Evolutionary conservation across 2,329 filamentous ascomycete genomes (phyloP), one percentile per base, ranked within the genome.

Genomic region (Golovinomyces cichoracearum): DNA sequence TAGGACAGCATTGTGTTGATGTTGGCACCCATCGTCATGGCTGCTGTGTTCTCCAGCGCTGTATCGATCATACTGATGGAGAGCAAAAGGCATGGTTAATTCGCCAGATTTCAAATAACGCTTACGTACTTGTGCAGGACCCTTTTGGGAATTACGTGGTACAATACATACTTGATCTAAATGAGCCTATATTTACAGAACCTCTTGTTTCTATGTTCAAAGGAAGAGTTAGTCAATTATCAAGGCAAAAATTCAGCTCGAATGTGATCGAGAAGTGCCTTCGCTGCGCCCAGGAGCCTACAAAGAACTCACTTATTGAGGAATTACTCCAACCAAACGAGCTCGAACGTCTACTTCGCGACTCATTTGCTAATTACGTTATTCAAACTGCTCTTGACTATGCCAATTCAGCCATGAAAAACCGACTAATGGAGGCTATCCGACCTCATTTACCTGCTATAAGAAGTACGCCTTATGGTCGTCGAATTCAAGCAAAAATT

Each of bases 101-200:
- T 54, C 69, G 73, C 51, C 75, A 83, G 60, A 95, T 98, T 63
- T 94, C 86, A 0, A 71, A 78, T 49, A 80, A 93, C 61, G 84
- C 86, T n/a, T 81, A 83, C 55, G 70, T 79, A 33, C 74, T 98
- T 10, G 85, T 98, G 19, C 85, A 94, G 63, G 90, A 98, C 62
- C 88, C 90, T 0, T 98, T 94, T 57, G 90, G 90, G 60, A 98
- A 98, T 65, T 98, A 98, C 55, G 90, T 98, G 47, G 82, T 98
- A 47, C 90, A 98, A 66, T 98, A 98, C 66, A 95, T 98, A 60
- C 76, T 98, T 56, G 90, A 95, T 61, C 73, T 95, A 49, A 85
- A 85, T 55, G 85, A 98, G 60, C 71, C 80, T 12, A 70, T 69
- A 56, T 94, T 93, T 65, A 94, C 88, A 1, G 81, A 90, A 58